Evolutionary conservation across 2,329 filamentous ascomycete genomes (phyloP).

Genomic region (Decorospora gaudefroyi): DNA sequence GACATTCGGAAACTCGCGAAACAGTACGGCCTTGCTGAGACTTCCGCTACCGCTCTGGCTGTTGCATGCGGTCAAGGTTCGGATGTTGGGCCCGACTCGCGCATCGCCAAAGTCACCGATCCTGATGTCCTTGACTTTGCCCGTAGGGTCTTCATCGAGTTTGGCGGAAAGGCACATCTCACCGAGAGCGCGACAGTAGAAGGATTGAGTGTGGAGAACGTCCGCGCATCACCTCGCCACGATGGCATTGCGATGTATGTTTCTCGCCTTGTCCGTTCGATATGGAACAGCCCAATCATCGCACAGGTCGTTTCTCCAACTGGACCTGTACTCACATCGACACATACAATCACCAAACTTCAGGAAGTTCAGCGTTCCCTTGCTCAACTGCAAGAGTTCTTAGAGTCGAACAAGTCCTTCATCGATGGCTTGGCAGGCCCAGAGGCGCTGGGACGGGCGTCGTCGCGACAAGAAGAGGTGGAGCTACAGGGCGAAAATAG

Average conservation of each 20-base stretch:
- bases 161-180: conserved; percentile 82
- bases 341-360: conserved; percentile 70
- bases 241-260: conserved; percentile 88
- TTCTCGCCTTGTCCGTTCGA: conserved; percentile 79
- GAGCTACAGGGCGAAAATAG: conserved; percentile 93
- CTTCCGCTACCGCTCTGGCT: conserved; percentile 85
- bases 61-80: conserved; percentile 93
- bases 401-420: conserved; percentile 83
- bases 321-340: conserved; percentile 67
- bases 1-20: conserved; percentile 84
- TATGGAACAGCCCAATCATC: conserved; percentile 84
- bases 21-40: conserved; percentile 85
- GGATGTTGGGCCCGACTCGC: conserved; percentile 72
- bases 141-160: conserved; percentile 86
- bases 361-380: conserved; percentile 78
- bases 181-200: conserved; percentile 73
- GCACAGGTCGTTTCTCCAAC: conserved; percentile 58
- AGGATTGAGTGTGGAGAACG: conserved; percentile 72
- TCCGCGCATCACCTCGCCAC: conserved; percentile 85
- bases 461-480: conserved; percentile 86
- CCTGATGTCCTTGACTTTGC: conserved; percentile 84
- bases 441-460: conserved; percentile 76
- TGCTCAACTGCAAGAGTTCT: conserved; percentile 76
- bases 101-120: conserved; percentile 73
- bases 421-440: conserved; percentile 95